Conservation (phyloP, 2,329 filamentous ascomycete genomes). For the Ophiostoma sp. region DNA sequence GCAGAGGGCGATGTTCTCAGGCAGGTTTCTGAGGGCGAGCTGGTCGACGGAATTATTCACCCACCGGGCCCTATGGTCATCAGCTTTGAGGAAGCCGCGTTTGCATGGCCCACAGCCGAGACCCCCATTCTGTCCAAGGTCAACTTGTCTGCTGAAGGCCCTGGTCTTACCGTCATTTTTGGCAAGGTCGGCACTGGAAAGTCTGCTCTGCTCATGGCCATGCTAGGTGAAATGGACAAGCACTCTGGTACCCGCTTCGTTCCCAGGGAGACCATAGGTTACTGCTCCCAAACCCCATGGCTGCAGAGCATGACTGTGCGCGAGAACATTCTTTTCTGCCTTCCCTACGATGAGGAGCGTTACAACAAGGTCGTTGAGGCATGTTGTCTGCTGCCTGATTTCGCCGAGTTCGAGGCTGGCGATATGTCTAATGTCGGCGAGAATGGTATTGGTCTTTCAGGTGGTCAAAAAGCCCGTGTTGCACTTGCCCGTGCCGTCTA, state of each 20-base stretch:
- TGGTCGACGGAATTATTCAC: constrained; percentile 18
- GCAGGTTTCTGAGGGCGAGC: constrained; percentile 13
- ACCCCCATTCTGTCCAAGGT: constrained; percentile 48
- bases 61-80: constrained; percentile 38
- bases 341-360: constrained; percentile 47
- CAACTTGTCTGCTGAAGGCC: constrained; percentile 40
- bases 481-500: constrained; percentile 60
- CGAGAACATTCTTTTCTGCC: constrained; percentile 60
- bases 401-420: constrained; percentile 51
- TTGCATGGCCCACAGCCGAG: constrained; percentile 70
- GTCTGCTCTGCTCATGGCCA: constrained; percentile 54
- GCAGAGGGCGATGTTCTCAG: constrained; percentile 31
- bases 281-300: constrained; percentile 59
- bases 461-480: constrained; percentile 59
- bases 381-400: constrained; percentile 53
- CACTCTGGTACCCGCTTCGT: constrained; percentile 45
- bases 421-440: constrained; percentile 58
- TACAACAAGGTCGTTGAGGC: constrained; percentile 59
- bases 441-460: constrained; percentile 58
- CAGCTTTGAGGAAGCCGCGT: constrained; percentile 60
- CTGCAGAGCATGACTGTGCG: constrained; percentile 61
- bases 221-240: constrained; percentile 63
- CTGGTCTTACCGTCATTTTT: constrained; percentile 51
- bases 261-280: constrained; percentile 48
- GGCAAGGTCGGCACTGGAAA: constrained; percentile 59